Evolutionary conservation across 192 early-diverging fungal species (phyloP), one percentile per base, ranked within the genome.

Genomic region (Backusella mclennaniae): DNA sequence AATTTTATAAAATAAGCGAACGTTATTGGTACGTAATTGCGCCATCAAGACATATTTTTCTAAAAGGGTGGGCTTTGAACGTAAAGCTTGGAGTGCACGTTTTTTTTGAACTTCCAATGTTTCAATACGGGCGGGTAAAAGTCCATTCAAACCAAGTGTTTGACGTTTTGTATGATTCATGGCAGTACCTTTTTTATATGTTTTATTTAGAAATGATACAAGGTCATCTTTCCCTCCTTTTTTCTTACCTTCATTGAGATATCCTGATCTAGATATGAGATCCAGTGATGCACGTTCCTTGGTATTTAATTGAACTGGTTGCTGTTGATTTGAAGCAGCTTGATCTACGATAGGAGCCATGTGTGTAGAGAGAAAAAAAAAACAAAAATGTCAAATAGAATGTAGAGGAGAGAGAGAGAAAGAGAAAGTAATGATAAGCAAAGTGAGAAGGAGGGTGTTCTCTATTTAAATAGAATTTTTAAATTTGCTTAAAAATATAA

Each of bases 21-120:
- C 75, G 81, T 97, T 90, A 70, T 93, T 94, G 76, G 87, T 93
- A 77, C 91, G 87, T 81, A 98, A 85, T 84, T 92, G 89, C 56
- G 93, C 90, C 80, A 98, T 85, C 81, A 95, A 96, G 44, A 92
- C 87, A 82, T 95, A 96, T 81, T 95, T 94, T 71, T 96, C 94
- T 66, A 98, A 84, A 15, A 90, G 82, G 11, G 89, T 85, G n/a
- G 87, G 76, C 84, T 94, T 90, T 80, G 87, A 83, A 63, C 90
- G 83, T 38, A 98, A 82, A 80, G 92, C 91, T 56, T 84, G 79
- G 21, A 93, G 78, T 6, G 92, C 93, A 74, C 95, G 94, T 36
- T 87, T 87, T 79, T 93, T 92, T 83, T 98, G 95, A 15, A 81
- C 80, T 6, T 90, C 89, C 49, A 94, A 85, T 73, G 84, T 89